Percentiles rank a stretch among this genome's conserved stretches.
Evolutionary conservation across 371 early-diverging fungal species (phyloP).

Genomic region (Mortierella sp.): DNA sequence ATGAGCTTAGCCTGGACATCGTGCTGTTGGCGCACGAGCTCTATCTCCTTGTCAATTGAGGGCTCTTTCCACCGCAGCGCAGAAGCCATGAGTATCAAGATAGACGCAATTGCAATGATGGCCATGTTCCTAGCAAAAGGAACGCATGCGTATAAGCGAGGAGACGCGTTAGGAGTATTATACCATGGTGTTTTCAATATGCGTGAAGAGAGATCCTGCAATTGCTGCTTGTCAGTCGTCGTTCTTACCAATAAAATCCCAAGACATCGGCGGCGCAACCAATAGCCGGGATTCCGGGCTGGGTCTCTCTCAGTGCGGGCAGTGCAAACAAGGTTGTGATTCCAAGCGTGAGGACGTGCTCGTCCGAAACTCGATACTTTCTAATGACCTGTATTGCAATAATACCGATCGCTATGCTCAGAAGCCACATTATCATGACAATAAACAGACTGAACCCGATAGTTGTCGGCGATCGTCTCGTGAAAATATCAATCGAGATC

Average conservation of each 20-base stretch:
- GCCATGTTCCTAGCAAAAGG: constrained; percentile 47
- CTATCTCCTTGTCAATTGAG: constrained; percentile 33
- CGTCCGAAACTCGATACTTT: constrained; percentile 33
- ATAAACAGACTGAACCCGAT: constrained; percentile 53
- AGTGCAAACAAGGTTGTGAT: constrained; percentile 53
- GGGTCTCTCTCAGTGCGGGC: constrained; percentile 52
- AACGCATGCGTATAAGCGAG: not conserved
- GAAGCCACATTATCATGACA: constrained; percentile 59
- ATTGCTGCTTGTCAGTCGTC: not conserved
- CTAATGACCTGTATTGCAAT: constrained; percentile 48
- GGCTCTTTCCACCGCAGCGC: constrained; percentile 49
- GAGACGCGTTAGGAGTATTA: too few relatives aligned
- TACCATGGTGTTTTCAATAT: too few relatives aligned
- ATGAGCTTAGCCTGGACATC: constrained; percentile 27
- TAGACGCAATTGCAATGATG: constrained; percentile 50
- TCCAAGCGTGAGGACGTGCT: constrained; percentile 54
- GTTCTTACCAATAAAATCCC: constrained; percentile 52
- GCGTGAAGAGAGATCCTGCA: not conserved
- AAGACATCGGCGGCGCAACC: constrained; percentile 58
- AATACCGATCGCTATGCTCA: constrained; percentile 52
- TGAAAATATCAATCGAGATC: constrained; percentile 34
- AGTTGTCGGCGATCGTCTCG: constrained; percentile 44
- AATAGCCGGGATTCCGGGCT: constrained; percentile 60
- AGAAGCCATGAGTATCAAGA: constrained; percentile 45
- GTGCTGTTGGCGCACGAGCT: constrained; percentile 29